phyloP scores from a whole-genome alignment of 2,329 filamentous ascomycete genomes.

The Fusarium subtropicale region DNA sequence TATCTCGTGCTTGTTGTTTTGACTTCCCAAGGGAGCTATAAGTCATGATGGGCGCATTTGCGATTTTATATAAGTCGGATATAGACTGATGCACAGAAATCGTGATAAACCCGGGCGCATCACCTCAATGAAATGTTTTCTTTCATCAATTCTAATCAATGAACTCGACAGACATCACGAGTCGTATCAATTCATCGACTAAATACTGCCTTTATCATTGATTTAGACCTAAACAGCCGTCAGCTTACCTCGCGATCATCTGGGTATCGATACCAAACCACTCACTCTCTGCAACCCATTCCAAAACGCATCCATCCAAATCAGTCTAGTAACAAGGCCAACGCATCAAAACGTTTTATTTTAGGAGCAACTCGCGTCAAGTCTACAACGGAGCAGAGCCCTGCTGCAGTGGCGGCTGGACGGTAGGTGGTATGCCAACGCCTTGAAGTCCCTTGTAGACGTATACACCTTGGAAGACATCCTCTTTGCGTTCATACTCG shows the following conservation, averaged over 20 bases:
- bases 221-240: slow-evolving; percentile 18
- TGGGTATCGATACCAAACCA: slow-evolving; percentile 21
- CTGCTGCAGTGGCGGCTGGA: slow-evolving; percentile 27
- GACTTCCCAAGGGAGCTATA: neutral
- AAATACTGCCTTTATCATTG: slow-evolving; percentile 1
- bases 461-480: slow-evolving; percentile 3
- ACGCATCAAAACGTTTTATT: neutral
- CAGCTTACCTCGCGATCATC: slow-evolving; percentile 25
- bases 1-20: neutral
- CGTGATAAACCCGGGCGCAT: neutral
- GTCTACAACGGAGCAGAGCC: slow-evolving; percentile 27
- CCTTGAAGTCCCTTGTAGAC: slow-evolving; percentile 52
- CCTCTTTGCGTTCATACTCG: slow-evolving; percentile 55
- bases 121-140: neutral
- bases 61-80: neutral
- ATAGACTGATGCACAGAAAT: neutral
- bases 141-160: neutral
- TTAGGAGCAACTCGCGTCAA: neutral
- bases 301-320: neutral
- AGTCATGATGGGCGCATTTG: neutral
- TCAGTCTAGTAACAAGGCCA: neutral
- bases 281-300: slow-evolving; percentile 12
- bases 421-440: slow-evolving; percentile 49
- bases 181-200: neutral
- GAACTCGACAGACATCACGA: neutral